Base-by-base conservation (phyloP, 345 rosid species). In the Pistacia atlantica region DNA sequence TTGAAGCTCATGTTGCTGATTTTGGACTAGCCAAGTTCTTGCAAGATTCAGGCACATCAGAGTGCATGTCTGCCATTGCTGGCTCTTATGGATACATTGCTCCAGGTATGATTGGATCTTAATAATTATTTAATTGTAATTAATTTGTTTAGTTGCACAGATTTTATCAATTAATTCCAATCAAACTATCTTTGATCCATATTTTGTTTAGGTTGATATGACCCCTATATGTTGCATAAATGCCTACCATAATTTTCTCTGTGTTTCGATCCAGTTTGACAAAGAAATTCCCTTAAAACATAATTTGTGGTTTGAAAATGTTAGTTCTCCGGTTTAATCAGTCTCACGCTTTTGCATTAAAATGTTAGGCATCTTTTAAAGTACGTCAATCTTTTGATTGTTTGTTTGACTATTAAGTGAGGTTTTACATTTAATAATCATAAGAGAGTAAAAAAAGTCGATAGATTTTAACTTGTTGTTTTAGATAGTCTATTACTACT, bases 11-110 rank as follows among this genome's bases (percentile, higher is more conserved):
- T 80, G 97, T 94, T 71, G 97, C 98, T 65, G 98, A 94, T 72
- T 94, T 94, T 74, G 98, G 98, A 73, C 94, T 94, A 5, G 97
- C 98, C 31, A 94, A 92, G 77, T 94, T 94, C 84, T 83, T 92
- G 74, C 98, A 92, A 86, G 96, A 94, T 56, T 92, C 97, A 0
- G 98, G 98, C 80, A 87, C 97, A 77, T 94, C 98, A 22, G 97
- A 94, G 71, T 94, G 97, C 79, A 94, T 94, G 98, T 94, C 98
- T 70, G 98, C 97, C 25, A 94, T 94, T 58, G 97, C 98, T 70
- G 98, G 98, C 31, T 94, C 98, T 69, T 94, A 94, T 63, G 98
- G 98, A 65, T 94, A 94, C 78, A 94, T 94, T 0, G 98, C 97
- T 69, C 98, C 98, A 72, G 97, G 98, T 94, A 87, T 57, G 46